These are phyloP conservation scores for Triglochin maritima DNA, from an alignment of 106 monocot species.

Conservation along the genomic window DNA sequence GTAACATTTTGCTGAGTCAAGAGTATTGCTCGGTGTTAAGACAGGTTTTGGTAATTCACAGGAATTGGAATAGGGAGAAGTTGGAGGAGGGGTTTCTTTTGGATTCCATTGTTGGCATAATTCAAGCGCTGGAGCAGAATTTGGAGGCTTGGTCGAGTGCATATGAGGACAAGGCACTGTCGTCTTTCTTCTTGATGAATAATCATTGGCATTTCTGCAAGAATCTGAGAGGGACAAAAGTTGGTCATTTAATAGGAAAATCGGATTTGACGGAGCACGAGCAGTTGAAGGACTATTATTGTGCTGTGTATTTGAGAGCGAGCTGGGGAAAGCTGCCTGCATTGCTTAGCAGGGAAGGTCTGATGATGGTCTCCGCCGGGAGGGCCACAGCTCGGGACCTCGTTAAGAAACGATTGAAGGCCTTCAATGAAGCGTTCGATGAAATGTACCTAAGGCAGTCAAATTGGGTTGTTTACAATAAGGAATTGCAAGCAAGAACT, in stretches of 20 bases:
- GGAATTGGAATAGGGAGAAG: conserved; percentile 68
- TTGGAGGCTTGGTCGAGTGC: conserved; percentile 60
- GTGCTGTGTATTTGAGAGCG: conserved; percentile 44
- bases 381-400: conserved; percentile 77
- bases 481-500: conserved; percentile 66
- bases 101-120: conserved; percentile 46
- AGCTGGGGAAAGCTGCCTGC: conserved; percentile 70
- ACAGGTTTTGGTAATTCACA: conserved; percentile 60
- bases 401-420: conserved; percentile 74
- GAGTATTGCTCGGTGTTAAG: conserved; percentile 51
- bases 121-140: conserved; percentile 62
- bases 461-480: conserved; percentile 56
- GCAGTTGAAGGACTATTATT: conserved; percentile 67
- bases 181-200: conserved; percentile 78
- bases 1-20: conserved; percentile 57
- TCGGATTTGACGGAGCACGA: conserved; percentile 62
- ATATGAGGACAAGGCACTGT: conserved; percentile 40
- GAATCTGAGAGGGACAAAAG: conserved; percentile 47
- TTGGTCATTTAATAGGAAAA: conserved; percentile 63
- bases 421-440: conserved; percentile 71
- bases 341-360: conserved; percentile 67
- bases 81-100: conserved; percentile 43
- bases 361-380: conserved; percentile 79
- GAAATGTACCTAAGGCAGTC: conserved; percentile 69
- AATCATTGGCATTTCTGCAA: conserved; percentile 69